Conservation (phyloP, 192 early-diverging fungal genomes). For the Umbelopsis ramanniana region DNA sequence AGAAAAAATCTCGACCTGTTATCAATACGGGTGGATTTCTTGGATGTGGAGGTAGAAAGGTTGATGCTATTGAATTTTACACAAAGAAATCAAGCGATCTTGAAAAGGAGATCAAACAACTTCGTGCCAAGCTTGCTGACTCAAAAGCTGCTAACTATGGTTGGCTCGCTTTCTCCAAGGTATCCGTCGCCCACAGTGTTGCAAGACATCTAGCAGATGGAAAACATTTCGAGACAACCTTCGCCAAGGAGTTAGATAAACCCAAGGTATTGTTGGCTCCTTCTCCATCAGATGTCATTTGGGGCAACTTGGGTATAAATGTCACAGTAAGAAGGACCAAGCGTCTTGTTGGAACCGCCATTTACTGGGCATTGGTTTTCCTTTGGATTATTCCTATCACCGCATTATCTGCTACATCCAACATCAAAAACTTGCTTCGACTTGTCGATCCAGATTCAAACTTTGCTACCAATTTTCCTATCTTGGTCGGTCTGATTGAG, state of each 20-base stretch:
- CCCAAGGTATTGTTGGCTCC: conserved; percentile 59
- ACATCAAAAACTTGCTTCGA: conserved; percentile 60
- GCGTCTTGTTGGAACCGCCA: conserved; percentile 40
- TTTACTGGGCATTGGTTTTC: conserved; percentile 64
- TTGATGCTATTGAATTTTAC: conserved; percentile 80
- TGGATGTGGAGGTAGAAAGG: conserved; percentile 49
- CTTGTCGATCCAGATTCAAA: conserved; percentile 52
- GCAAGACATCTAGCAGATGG: conserved; percentile 42
- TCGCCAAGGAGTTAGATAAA: conserved; percentile 20
- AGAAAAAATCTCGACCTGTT: conserved; percentile 45
- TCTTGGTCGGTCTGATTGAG: conserved; percentile 65
- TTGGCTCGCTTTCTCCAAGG: conserved; percentile 69
- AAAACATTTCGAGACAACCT: not conserved
- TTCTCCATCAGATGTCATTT: conserved; percentile 74
- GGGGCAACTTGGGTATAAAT: conserved; percentile 69
- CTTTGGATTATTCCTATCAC: conserved; percentile 72
- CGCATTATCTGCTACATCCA: conserved; percentile 62
- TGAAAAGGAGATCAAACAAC: conserved; percentile 58
- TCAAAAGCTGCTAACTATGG: conserved; percentile 65
- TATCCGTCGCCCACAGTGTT: conserved; percentile 51
- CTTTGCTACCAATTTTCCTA: conserved; percentile 55
- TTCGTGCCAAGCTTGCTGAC: conserved; percentile 47
- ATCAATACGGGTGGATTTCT: conserved; percentile 38
- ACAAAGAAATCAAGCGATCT: conserved; percentile 64
- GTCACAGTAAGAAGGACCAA: conserved; percentile 50